Evolutionary conservation across 164 flowering plant genomes (phyloP), one percentile per base, ranked within the genome.

Genomic region (Vitis cinerea): DNA sequence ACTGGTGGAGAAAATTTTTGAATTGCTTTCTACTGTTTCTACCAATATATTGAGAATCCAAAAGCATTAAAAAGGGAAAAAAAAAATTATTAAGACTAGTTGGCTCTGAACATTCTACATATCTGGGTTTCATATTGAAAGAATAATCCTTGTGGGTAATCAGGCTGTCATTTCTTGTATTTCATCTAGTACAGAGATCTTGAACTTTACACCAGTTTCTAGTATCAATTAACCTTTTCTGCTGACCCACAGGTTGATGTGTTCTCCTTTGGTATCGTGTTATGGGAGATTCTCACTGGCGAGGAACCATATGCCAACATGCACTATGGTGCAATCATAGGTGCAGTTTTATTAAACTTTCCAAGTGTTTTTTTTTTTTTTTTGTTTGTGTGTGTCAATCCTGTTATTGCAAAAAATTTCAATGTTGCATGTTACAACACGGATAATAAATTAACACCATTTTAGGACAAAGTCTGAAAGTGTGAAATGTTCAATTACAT

Each of bases 241-340:
- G 49, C 55, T 69, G 58, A 50, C 67, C 55, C 51, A 31, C 93
- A 92, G 98, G 99, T 94, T 71, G 99, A 94, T 77, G 98, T 94
- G 37, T 94, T 94, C 85, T 94, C 98, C n/a, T 94, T 92, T 72
- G 97, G 97, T 55, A 94, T 94, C 72, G 98, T 92, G 62, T 78
- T 94, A 70, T 94, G 98, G 98, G 98, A 94, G 83, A 92, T 94
- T 79, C 95, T 94, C 69, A 92, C 97, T 9, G 94, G 97, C 1
- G 97, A 94, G 77, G 98, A 94, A 81, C 98, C 98, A 61, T 94
- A 92, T 76, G 97, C 98, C 23, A 91, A 90, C 75, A 94, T 94
- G 98, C 98, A 92, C 71, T 90, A 92, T 73, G 98, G 98, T 63
- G 97, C 98, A 54, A 94, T 94, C 29, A 92, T 94, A 75, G 98